A percentile compares a stretch with the other conserved stretches of the same genome.
Conservation (phyloP, 139 green algal genomes). For the Picochlorum costavermella region DNA sequence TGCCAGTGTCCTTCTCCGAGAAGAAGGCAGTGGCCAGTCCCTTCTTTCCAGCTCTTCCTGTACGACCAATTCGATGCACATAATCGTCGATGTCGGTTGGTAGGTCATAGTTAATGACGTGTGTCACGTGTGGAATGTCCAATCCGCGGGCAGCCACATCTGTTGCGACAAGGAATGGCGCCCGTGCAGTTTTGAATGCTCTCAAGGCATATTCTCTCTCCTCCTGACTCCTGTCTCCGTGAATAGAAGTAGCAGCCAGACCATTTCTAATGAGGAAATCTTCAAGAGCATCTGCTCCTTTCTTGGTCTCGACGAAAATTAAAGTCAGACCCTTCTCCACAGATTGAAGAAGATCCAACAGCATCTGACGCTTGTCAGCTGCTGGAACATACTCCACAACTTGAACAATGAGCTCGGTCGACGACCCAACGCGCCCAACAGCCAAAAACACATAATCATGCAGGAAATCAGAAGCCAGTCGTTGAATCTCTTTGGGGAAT, state of each 20-base stretch:
- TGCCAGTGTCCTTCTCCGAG: slow-evolving; percentile 74
- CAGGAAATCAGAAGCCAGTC: slow-evolving; percentile 90
- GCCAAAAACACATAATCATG: slow-evolving; percentile 97
- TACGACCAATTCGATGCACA: slow-evolving; percentile 76
- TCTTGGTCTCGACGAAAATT: slow-evolving; percentile 97
- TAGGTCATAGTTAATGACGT: slow-evolving; percentile 83
- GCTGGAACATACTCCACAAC: slow-evolving; percentile 73
- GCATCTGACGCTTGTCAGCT: slow-evolving; percentile 80
- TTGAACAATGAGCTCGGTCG: slow-evolving; percentile 93
- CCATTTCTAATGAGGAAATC: slow-evolving; percentile 78
- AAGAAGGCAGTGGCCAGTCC: slow-evolving; percentile 96
- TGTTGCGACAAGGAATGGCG: slow-evolving; percentile 82
- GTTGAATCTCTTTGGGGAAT: slow-evolving; percentile 89
- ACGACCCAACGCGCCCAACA: slow-evolving; percentile 62
- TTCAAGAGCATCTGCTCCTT: slow-evolving; percentile 89
- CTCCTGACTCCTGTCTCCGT: slow-evolving; percentile 87
- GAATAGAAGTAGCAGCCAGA: slow-evolving; percentile 88
- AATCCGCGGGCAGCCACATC: slow-evolving; percentile 95
- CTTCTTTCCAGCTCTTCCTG: slow-evolving; percentile 87
- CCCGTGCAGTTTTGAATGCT: slow-evolving; percentile 77
- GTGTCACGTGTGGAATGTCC: slow-evolving; percentile 77
- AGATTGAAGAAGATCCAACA: slow-evolving; percentile 87
- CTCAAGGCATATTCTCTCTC: slow-evolving; percentile 66
- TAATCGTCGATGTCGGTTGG: slow-evolving; percentile 84
- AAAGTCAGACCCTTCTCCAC: slow-evolving; percentile 86